Evolutionary conservation across 768 basidiomycete genomes (phyloP).

Genomic region (Lactarius hatsudake): DNA sequence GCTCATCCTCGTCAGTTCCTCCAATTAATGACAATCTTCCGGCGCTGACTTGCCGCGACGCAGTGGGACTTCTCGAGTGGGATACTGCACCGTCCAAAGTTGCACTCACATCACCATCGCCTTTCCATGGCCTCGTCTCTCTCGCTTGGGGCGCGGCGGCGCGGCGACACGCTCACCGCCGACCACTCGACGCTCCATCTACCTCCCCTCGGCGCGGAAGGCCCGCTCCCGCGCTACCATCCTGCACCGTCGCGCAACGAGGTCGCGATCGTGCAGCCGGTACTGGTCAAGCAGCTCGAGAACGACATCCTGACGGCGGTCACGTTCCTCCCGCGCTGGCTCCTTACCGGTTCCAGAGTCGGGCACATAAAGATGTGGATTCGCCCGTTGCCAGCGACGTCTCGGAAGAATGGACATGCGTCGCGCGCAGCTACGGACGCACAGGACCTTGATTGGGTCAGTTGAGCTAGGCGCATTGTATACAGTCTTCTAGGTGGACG

Average conservation of each 20-base stretch:
- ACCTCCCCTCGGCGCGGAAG: slow-evolving; percentile 44
- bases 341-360: slow-evolving; percentile 75
- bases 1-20: slow-evolving; percentile 67
- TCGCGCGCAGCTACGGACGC: slow-evolving; percentile 12
- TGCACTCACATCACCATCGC: slow-evolving; percentile 65
- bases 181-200: slow-evolving; percentile 61
- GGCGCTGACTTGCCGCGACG: background rate
- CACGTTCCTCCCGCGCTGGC: slow-evolving; percentile 70
- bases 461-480: slow-evolving; percentile 4
- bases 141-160: slow-evolving; percentile 67
- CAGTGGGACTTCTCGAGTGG: slow-evolving; percentile 96
- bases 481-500: background rate
- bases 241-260: slow-evolving; percentile 89
- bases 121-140: slow-evolving; percentile 76
- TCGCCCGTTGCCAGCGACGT: slow-evolving; percentile 52
- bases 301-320: slow-evolving; percentile 72
- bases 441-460: slow-evolving; percentile 22
- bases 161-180: slow-evolving; percentile 29
- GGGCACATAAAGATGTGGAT: slow-evolving; percentile 87
- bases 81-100: slow-evolving; percentile 83
- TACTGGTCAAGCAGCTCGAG: slow-evolving; percentile 82
- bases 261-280: slow-evolving; percentile 86
- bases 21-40: background rate
- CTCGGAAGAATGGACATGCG: slow-evolving; percentile 21
- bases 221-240: slow-evolving; percentile 61